A percentile compares a stretch with the other conserved stretches of the same genome.
These are phyloP conservation scores for Annulohypoxylon maeteangense DNA, from an alignment of 495 filamentous ascomycete species.

Conservation along the genomic window DNA sequence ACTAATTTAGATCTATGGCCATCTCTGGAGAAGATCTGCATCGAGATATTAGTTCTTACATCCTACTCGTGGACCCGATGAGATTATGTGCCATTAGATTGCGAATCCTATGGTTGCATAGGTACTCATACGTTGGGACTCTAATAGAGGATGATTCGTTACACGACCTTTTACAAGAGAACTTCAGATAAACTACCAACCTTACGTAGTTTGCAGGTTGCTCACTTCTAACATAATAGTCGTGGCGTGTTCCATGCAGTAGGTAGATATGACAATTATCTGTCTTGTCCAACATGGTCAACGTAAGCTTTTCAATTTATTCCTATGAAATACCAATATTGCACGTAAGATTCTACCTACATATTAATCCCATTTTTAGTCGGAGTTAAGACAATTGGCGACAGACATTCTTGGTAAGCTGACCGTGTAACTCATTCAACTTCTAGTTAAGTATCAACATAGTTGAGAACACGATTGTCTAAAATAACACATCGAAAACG, in stretches of 20 bases:
- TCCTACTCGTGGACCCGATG: not conserved
- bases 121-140: not conserved
- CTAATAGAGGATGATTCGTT: not conserved
- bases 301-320: not conserved
- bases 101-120: slow-evolving; percentile 1
- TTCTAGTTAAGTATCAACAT: not conserved
- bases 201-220: not conserved
- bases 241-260: not conserved
- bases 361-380: not conserved
- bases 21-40: not conserved
- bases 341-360: not conserved
- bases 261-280: not conserved
- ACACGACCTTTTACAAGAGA: not conserved
- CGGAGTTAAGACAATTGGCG: not conserved
- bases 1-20: not conserved
- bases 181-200: not conserved
- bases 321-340: not conserved
- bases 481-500: not conserved
- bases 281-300: not conserved
- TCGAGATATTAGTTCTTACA: not conserved
- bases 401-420: not conserved
- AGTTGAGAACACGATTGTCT: not conserved
- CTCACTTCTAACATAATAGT: not conserved
- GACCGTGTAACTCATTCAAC: not conserved
- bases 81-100: not conserved